phyloP scores from a whole-genome alignment of 2,329 filamentous ascomycete species.

The Penicillium oxalicum region DNA sequence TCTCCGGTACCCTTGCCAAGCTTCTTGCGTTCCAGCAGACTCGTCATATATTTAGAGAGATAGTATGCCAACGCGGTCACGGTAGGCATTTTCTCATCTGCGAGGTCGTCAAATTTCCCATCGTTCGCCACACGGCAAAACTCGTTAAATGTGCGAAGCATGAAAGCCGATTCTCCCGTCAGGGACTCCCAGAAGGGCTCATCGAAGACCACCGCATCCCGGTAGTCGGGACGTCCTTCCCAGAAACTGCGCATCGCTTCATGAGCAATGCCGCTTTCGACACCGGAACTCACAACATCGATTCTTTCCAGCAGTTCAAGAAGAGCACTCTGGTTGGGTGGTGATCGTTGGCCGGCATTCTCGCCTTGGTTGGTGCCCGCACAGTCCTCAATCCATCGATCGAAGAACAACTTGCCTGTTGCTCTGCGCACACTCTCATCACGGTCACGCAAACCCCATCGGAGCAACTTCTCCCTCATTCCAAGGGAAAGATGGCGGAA shows the following conservation, averaged over 20 bases:
- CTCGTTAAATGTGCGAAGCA: slow-evolving; percentile 88
- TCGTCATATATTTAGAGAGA: slow-evolving; percentile 70
- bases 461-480: slow-evolving; percentile 89
- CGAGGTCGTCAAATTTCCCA: slow-evolving; percentile 65
- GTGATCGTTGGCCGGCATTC: slow-evolving; percentile 51
- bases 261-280: slow-evolving; percentile 81
- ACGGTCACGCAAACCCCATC: slow-evolving; percentile 90
- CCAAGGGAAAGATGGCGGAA: slow-evolving; percentile 89
- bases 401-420: slow-evolving; percentile 79
- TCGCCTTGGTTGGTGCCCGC: slow-evolving; percentile 60
- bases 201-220: slow-evolving; percentile 41
- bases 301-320: slow-evolving; percentile 90
- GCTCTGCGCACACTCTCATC: slow-evolving; percentile 93
- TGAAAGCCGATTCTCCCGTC: slow-evolving; percentile 77
- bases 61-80: slow-evolving; percentile 86
- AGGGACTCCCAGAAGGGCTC: slow-evolving; percentile 43
- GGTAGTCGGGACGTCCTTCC: slow-evolving; percentile 69
- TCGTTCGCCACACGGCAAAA: slow-evolving; percentile 74
- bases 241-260: slow-evolving; percentile 96
- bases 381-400: slow-evolving; percentile 97
- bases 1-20: slow-evolving; percentile 46
- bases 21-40: slow-evolving; percentile 39
- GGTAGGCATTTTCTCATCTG: slow-evolving; percentile 92
- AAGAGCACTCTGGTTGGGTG: slow-evolving; percentile 72
- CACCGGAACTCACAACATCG: slow-evolving; percentile 82